Conservation (phyloP, 257 asterid genomes). For the Solanum chilense region DNA sequence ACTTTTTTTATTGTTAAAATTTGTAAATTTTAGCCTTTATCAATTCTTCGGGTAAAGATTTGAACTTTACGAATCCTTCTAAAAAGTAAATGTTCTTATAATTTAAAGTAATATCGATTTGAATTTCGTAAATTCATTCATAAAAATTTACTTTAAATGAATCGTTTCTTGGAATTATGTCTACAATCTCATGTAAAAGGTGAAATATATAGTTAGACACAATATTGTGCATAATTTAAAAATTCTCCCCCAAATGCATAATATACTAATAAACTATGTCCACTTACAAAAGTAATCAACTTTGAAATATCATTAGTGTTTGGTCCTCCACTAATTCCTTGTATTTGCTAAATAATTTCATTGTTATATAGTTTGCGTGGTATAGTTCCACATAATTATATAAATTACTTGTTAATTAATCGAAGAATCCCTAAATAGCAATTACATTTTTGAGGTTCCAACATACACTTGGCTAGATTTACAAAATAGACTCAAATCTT, state of each 20-base stretch:
- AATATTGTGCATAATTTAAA: neutral
- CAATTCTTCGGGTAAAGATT: neutral
- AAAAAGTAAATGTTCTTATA: no score
- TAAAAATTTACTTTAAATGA: neutral
- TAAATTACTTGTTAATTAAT: neutral
- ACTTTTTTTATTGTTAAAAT: neutral
- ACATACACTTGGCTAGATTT: neutral
- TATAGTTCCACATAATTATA: neutral
- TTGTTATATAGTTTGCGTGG: neutral
- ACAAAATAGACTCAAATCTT: neutral
- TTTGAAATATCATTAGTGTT: neutral
- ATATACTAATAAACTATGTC: neutral
- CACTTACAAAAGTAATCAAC: neutral
- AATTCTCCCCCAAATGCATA: neutral
- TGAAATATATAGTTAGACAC: neutral
- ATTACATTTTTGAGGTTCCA: neutral
- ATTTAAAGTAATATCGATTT: neutral
- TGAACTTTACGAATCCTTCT: neutral
- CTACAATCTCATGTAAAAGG: accelerated
- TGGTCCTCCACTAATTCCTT: neutral
- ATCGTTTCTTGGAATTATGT: neutral
- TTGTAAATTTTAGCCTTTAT: neutral
- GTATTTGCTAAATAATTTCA: neutral
- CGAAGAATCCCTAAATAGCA: neutral
- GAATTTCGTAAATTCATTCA: neutral